Evolutionary conservation across 208 protist genomes (phyloP).

Genomic region (Trypanosoma avium): DNA sequence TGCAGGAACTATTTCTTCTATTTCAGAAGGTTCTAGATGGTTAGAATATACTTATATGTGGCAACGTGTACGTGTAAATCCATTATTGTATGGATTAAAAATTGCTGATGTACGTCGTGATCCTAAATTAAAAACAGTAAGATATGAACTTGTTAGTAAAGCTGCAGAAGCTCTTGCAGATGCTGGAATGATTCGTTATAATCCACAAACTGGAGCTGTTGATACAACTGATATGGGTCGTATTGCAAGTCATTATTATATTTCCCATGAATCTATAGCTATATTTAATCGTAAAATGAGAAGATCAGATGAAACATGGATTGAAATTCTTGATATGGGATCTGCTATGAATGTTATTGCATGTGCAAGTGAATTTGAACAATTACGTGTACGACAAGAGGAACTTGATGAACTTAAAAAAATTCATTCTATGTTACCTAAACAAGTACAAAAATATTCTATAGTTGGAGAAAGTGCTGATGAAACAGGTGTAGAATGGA

Average conservation of each 20-base stretch:
- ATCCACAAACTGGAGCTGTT: constrained; percentile 95
- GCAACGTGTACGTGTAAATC: constrained; percentile 96
- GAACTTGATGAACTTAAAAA: constrained; percentile 94
- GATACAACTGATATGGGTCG: constrained; percentile 95
- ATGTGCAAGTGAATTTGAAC: constrained; percentile 95
- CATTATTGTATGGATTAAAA: constrained; percentile 95
- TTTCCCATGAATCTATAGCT: constrained; percentile 95
- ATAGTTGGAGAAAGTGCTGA: constrained; percentile 81
- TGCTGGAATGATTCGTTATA: constrained; percentile 95
- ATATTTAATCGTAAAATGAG: constrained; percentile 94
- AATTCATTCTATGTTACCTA: constrained; percentile 65
- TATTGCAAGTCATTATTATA: constrained; percentile 98
- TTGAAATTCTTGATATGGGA: constrained; percentile 86
- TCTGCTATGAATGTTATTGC: constrained; percentile 92
- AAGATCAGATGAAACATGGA: constrained; percentile 79
- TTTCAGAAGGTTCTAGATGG: constrained; percentile 95
- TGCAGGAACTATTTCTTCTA: constrained; percentile 96
- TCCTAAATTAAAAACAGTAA: constrained; percentile 78
- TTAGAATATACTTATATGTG: constrained; percentile 98
- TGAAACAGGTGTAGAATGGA: constrained; percentile 91
- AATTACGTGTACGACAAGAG: constrained; percentile 96
- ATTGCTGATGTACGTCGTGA: constrained; percentile 92
- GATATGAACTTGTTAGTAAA: constrained; percentile 95
- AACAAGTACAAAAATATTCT: constrained; percentile 59
- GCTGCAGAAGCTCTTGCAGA: constrained; percentile 95